phyloP scores from a whole-genome alignment of 768 basidiomycete genomes.

The Lentinula lateritia region DNA sequence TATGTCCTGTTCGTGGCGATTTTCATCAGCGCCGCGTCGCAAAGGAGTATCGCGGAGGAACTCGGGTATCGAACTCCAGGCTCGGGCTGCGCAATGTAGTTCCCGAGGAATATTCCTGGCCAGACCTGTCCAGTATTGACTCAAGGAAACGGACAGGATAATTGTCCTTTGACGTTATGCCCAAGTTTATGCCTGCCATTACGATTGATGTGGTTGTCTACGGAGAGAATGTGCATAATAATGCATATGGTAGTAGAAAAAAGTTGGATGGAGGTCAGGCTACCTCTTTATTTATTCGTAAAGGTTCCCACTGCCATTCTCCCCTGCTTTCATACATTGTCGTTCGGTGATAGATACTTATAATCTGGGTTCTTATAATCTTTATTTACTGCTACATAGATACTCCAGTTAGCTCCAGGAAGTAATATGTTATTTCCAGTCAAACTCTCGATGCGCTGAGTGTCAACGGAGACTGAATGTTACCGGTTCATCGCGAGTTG shows the following conservation, averaged over 20 bases:
- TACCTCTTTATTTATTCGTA: neutral
- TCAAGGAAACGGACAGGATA: neutral
- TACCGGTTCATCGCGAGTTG: too few species aligned
- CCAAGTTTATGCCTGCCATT: neutral
- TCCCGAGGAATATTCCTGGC: neutral
- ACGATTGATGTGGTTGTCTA: neutral
- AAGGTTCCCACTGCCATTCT: neutral
- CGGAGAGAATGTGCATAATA: neutral
- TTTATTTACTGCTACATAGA: neutral
- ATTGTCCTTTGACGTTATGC: neutral
- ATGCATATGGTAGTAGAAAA: neutral
- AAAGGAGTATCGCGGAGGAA: neutral
- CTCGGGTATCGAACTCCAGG: neutral
- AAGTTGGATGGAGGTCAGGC: neutral
- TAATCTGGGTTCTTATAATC: neutral
- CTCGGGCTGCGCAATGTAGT: neutral
- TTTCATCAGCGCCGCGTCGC: neutral
- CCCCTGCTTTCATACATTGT: conserved; percentile 1
- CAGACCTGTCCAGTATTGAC: neutral
- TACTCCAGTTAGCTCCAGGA: neutral
- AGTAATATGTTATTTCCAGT: neutral
- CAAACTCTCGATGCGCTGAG: neutral
- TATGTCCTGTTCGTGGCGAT: neutral
- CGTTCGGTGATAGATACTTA: conserved; percentile 2
- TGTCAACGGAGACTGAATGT: neutral